Conservation (phyloP, 148 eudicot species). For the Amaranthus cruentus region DNA sequence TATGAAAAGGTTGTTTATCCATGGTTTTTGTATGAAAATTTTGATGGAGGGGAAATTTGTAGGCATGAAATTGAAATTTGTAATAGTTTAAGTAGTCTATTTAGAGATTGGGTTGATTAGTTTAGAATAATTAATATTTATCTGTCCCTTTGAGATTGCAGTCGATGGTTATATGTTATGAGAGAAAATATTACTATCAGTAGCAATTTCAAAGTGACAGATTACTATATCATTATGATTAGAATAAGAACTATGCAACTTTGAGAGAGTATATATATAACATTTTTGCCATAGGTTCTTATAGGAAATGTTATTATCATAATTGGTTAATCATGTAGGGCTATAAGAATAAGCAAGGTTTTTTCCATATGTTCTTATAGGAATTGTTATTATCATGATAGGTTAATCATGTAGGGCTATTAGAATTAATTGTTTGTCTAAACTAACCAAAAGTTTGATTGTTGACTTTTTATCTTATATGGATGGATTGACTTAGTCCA, state of each 20-base stretch:
- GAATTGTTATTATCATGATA: not conserved
- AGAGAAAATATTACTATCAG: no score
- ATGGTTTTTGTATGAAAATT: slow-evolving; percentile 17
- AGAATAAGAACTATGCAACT: not conserved
- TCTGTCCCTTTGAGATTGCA: no score
- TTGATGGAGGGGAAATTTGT: not conserved
- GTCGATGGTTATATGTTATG: no score
- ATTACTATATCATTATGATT: no score
- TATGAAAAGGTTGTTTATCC: slow-evolving; percentile 22
- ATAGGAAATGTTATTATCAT: not conserved
- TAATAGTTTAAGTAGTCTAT: no score
- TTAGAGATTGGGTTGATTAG: no score
- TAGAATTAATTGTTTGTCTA: not conserved
- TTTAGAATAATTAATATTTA: no score
- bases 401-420: not conserved
- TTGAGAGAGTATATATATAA: not conserved
- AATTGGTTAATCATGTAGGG: not conserved
- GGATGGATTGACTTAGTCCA: not conserved
- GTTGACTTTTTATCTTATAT: no score
- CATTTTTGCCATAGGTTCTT: not conserved
- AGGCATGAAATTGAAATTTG: no score
- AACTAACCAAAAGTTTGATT: not conserved
- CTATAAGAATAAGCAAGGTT: not conserved
- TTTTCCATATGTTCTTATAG: not conserved
- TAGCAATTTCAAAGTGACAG: no score